Conservation (phyloP, 805 yeast species). For the Danielozyma ontarioensis region DNA sequence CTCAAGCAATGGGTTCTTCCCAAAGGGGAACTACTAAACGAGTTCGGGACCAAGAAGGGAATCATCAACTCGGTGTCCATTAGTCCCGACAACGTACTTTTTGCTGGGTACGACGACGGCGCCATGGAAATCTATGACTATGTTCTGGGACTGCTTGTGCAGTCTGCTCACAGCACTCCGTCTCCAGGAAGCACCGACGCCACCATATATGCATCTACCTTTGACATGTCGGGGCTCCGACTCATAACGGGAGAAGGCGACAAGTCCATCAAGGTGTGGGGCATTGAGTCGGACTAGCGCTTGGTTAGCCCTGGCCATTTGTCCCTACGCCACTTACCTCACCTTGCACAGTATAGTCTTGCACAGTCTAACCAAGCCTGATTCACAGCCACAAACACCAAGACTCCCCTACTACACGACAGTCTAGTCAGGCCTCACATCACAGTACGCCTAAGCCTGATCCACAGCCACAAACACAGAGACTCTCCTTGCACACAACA, state of each 20-base stretch:
- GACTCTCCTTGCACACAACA: too few species aligned
- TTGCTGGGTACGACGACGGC: constrained; percentile 85
- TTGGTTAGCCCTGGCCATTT: too few species aligned
- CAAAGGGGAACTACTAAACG: constrained; percentile 56
- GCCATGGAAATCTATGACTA: constrained; percentile 74
- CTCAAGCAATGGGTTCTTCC: constrained; percentile 83
- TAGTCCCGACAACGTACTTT: constrained; percentile 56
- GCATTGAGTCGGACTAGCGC: too few species aligned
- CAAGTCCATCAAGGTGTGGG: constrained; percentile 78
- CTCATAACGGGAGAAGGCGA: constrained; percentile 88
- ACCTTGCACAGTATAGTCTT: too few species aligned
- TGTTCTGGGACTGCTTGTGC: constrained; percentile 60
- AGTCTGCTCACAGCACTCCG: constrained; percentile 46
- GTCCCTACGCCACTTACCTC: too few species aligned
- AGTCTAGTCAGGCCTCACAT: too few species aligned
- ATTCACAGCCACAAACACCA: too few species aligned
- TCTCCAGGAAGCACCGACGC: constrained; percentile 69
- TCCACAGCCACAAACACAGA: too few species aligned
- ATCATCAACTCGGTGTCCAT: constrained; percentile 67
- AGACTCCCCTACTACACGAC: too few species aligned
- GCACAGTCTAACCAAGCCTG: too few species aligned
- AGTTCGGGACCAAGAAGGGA: constrained; percentile 48
- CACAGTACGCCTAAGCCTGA: too few species aligned
- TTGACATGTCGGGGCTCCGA: constrained; percentile 77
- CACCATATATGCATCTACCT: constrained; percentile 65